phyloP scores from a whole-genome alignment of 306 rosid genomes.

The Vachellia collinsii region DNA sequence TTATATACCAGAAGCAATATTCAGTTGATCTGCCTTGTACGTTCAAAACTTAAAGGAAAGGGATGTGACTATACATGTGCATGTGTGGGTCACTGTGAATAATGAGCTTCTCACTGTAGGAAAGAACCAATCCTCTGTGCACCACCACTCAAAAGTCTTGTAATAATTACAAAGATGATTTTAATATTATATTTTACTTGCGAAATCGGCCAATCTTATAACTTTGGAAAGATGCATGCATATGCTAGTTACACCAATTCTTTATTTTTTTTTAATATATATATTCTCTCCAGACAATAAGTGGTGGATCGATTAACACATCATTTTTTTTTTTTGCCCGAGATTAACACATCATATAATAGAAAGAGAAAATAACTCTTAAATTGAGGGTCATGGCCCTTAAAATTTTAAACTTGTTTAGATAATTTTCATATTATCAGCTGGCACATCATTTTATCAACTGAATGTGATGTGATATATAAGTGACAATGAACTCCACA shows the following conservation, averaged over 20 bases:
- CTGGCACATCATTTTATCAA: background rate
- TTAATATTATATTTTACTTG: background rate
- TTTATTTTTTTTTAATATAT: background rate
- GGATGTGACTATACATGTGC: background rate
- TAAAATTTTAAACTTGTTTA: background rate
- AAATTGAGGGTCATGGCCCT: background rate
- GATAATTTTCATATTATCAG: background rate
- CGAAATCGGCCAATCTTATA: slow-evolving; percentile 1
- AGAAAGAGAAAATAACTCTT: slow-evolving; percentile 11
- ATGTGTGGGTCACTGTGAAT: slow-evolving; percentile 6
- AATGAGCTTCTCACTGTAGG: background rate
- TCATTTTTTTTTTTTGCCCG: too few relatives aligned
- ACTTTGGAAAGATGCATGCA: slow-evolving; percentile 25
- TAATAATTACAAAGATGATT: background rate
- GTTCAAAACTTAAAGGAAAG: background rate
- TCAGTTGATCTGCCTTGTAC: background rate
- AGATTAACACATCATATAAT: background rate
- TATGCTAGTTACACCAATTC: slow-evolving; percentile 23
- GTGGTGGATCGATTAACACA: background rate
- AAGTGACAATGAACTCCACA: background rate
- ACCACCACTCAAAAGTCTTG: slow-evolving; percentile 5
- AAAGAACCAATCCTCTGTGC: slow-evolving; percentile 36
- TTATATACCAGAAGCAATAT: slow-evolving; percentile 25
- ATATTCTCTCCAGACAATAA: slow-evolving; percentile 2
- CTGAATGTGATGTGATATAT: background rate